Percentiles rank a stretch among this genome's conserved stretches.
Conservation (phyloP, 1,284 basidiomycete genomes). For the Spongiforma sp. region DNA sequence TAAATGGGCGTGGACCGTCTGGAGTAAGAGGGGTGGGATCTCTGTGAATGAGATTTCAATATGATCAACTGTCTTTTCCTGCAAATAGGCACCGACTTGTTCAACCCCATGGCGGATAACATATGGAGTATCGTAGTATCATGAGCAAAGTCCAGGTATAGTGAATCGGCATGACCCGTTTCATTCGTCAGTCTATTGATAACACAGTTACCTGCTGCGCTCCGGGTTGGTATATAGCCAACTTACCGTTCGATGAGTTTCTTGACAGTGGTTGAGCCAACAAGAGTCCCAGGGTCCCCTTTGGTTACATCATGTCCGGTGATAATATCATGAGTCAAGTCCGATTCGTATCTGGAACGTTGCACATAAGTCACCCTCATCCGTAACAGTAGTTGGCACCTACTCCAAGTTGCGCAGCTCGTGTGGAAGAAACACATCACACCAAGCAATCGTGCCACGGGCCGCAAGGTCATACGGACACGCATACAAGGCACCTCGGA, state of each 20-base stretch:
- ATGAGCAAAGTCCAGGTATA: constrained; percentile 53
- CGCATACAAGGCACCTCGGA: no score
- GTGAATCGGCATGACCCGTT: constrained; percentile 36
- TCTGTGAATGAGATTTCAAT: constrained; percentile 19
- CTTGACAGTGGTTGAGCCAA: constrained; percentile 49
- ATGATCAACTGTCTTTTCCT: background rate
- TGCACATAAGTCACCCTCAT: background rate
- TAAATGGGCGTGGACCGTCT: constrained; percentile 29
- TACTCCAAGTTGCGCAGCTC: constrained; percentile 48
- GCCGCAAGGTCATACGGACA: no score
- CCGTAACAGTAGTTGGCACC: constrained; percentile 10
- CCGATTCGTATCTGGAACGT: constrained; percentile 42
- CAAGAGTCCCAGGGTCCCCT: constrained; percentile 42
- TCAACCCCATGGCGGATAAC: constrained; percentile 48
- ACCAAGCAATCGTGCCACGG: no score
- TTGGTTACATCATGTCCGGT: constrained; percentile 47
- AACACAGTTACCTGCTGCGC: background rate
- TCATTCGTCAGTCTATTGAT: constrained; percentile 44
- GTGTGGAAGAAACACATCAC: no score
- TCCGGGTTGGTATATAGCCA: background rate
- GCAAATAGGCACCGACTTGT: constrained; percentile 34
- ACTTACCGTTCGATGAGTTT: constrained; percentile 32
- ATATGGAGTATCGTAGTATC: constrained; percentile 51
- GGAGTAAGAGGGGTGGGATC: constrained; percentile 40
- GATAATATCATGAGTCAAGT: constrained; percentile 46